Evolutionary conservation across 108 stramenopile species (phyloP), one percentile per base, ranked within the genome.

Genomic region (Poteriospumella lacustris): DNA sequence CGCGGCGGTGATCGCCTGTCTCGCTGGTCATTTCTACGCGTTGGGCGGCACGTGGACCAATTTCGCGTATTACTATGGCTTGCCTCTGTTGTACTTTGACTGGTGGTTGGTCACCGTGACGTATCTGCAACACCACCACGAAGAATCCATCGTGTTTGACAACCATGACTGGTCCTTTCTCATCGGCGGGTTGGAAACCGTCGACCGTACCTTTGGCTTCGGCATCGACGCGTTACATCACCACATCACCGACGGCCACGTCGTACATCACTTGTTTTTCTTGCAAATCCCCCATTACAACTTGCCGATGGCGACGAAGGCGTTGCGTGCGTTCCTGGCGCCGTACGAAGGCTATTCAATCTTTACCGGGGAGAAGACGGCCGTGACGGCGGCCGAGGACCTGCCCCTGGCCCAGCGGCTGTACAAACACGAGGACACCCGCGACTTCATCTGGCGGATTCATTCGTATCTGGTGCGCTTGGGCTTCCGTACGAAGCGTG

Each of bases 181-280:
- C 36, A 76, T 73, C 34, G 92, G 90, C 0, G 93, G 91, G 1
- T 92, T 94, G 72, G 90, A 94, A 79, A 94, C 93, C 3, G 91
- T 93, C 1, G 93, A 94, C 80, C 76, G 93, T 33, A 68, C 88
- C 58, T 94, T 92, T 69, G 92, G 93, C 36, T 87, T 84, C 70
- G 89, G 88, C 83, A 85, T 91, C 44, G 92, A 94, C 72, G 56
- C 80, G 9, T 75, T 91, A 59, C 82, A 81, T 41, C 93, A 94
- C 85, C 90, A 94, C 80, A 94, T 94, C 89, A 94, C 92, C 86
- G 91, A 92, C 80, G 93, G 93, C 2, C 93, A 94, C 72, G 91
- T 94, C 1, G 81, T 89, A 3, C 93, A 94, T 86, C 93, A 94
- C 80, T 82, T 94, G 26, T 94, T 94, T 83, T 94, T 94, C 79